A percentile compares a stretch with the other conserved stretches of the same genome.
phyloP scores from a whole-genome alignment of 1,284 basidiomycete genomes.

The Tilletia setariae region DNA sequence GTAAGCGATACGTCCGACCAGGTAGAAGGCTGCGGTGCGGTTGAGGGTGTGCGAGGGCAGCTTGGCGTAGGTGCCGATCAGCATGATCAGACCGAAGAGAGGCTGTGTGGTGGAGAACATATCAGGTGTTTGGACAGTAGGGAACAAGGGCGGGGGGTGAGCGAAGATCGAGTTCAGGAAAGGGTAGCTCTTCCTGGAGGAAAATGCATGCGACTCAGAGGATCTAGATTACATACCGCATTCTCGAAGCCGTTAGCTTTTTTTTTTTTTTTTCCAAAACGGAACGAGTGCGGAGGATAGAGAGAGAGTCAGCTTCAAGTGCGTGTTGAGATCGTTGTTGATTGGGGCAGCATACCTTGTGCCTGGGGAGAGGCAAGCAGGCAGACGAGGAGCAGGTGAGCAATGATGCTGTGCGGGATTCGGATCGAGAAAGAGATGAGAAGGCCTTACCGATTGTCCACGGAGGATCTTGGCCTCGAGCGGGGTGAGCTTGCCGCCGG shows the following conservation, averaged over 20 bases:
- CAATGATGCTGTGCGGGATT: too few relatives aligned
- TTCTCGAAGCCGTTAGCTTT: slow-evolving; percentile 16
- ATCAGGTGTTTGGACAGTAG: neutral
- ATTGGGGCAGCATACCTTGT: neutral
- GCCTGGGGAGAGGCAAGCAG: neutral
- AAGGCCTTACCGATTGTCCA: slow-evolving; percentile 29
- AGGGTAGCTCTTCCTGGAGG: too few relatives aligned
- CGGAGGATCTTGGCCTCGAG: slow-evolving; percentile 36
- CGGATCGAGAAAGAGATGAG: too few relatives aligned
- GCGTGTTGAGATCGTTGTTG: too few relatives aligned
- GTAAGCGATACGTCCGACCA: slow-evolving; percentile 19
- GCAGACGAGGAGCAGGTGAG: too few relatives aligned
- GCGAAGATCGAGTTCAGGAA: neutral
- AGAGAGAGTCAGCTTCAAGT: neutral
- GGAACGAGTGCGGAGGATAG: neutral
- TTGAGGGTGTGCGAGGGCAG: slow-evolving; percentile 18
- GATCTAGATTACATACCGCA: neutral
- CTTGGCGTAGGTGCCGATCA: slow-evolving; percentile 19
- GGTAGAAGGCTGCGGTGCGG: slow-evolving; percentile 18
- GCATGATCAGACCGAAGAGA: slow-evolving; percentile 18
- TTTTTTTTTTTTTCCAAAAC: too few relatives aligned
- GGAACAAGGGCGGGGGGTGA: neutral
- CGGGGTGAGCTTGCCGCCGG: slow-evolving; percentile 26
- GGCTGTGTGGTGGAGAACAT: too few relatives aligned
- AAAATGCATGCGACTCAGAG: neutral